phyloP scores from a whole-genome alignment of 1,139 yeast genomes.

The Pneumocystis carinii region DNA sequence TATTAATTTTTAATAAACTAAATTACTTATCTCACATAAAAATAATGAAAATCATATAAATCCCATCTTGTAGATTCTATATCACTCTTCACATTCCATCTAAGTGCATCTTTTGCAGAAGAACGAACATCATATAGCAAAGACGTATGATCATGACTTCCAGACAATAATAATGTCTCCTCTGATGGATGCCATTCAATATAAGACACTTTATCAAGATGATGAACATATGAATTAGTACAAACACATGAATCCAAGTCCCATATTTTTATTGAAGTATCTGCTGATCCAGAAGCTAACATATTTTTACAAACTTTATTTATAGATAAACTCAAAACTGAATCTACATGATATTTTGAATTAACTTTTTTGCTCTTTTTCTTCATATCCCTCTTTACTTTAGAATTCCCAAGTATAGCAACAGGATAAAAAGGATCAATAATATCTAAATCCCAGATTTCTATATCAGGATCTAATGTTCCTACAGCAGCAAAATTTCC shows the following conservation, averaged over 20 bases:
- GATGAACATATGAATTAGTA: conserved; percentile 38
- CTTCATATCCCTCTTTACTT: conserved; percentile 17
- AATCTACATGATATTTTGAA: conserved; percentile 77
- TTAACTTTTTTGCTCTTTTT: conserved; percentile 40
- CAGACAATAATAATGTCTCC: conserved; percentile 70
- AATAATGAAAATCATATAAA: conserved; percentile 38
- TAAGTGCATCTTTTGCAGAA: conserved; percentile 45
- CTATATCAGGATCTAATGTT: conserved; percentile 94
- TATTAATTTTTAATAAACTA: neutral
- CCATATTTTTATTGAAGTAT: conserved; percentile 88
- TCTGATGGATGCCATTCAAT: conserved; percentile 74
- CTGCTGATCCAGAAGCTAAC: conserved; percentile 90
- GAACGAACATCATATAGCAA: conserved; percentile 76
- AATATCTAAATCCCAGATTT: conserved; percentile 87
- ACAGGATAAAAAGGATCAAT: conserved; percentile 93
- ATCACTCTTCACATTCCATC: conserved; percentile 57
- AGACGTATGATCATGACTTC: conserved; percentile 78
- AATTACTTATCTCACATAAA: conserved; percentile 36
- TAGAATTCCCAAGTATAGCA: conserved; percentile 53
- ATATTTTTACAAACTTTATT: conserved; percentile 71
- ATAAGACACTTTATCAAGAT: conserved; percentile 67
- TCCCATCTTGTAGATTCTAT: conserved; percentile 72
- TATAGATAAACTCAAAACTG: conserved; percentile 75
- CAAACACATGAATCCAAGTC: conserved; percentile 64
- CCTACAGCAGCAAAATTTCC: conserved; percentile 95